These are phyloP conservation scores for Pelagomonas calceolata DNA, from an alignment of 108 stramenopile genomes.

Conservation along the genomic window DNA sequence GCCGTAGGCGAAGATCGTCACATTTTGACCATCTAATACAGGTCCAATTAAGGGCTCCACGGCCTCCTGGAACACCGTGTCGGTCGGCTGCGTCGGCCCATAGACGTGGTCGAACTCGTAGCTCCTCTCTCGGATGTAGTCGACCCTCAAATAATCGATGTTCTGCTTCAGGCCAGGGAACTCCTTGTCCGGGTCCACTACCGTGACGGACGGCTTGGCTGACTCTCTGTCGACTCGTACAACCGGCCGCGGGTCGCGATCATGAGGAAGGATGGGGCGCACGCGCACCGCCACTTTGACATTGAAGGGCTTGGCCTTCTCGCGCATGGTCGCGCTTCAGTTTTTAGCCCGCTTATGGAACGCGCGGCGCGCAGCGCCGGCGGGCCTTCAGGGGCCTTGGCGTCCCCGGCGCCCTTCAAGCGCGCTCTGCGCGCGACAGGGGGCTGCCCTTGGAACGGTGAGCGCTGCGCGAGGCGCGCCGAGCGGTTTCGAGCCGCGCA, in stretches of 20 bases:
- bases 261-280: constrained; percentile 38
- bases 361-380: no score
- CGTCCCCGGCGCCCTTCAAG: no score
- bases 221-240: constrained; percentile 18
- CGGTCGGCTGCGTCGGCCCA: constrained; percentile 11
- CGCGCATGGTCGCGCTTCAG: no score
- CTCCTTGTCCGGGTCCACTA: constrained; percentile 36
- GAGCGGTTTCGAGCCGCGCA: no score
- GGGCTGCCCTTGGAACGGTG: no score
- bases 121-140: constrained; percentile 32
- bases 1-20: constrained; percentile 28
- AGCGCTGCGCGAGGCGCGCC: no score
- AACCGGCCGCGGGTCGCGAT: constrained; percentile 23
- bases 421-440: no score
- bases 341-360: no score
- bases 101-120: constrained; percentile 43
- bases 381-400: no score
- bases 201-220: constrained; percentile 17
- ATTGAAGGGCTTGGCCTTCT: background rate
- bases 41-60: constrained; percentile 21
- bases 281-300: constrained; percentile 24
- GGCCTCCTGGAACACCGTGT: constrained; percentile 27
- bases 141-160: constrained; percentile 17
- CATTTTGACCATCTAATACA: constrained; percentile 27
- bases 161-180: constrained; percentile 21